These are phyloP conservation scores for Lactarius pseudohatsudake DNA, from an alignment of 768 basidiomycete genomes.

Conservation along the genomic window DNA sequence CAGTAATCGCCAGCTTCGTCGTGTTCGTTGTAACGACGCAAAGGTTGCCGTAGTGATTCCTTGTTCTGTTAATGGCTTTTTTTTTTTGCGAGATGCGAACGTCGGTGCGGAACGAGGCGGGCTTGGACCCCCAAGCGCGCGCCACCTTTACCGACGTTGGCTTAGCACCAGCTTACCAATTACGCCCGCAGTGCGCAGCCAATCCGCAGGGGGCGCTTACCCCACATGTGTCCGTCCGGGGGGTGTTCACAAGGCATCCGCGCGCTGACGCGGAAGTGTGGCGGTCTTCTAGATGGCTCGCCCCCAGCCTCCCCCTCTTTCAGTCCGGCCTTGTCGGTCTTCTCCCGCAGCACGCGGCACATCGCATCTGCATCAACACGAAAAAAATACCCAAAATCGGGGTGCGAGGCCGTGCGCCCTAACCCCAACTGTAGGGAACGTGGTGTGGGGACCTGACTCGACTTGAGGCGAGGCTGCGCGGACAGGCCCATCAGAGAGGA, in stretches of 20 bases:
- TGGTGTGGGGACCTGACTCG: constrained; percentile 12
- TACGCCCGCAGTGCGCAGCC: not conserved
- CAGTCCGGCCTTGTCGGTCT: constrained; percentile 18
- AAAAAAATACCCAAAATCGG: constrained; percentile 4
- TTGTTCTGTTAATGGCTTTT: not conserved
- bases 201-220: not conserved
- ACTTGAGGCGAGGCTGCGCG: constrained; percentile 5
- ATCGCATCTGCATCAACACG: not conserved
- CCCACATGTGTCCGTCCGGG: not conserved
- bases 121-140: not conserved
- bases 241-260: not conserved
- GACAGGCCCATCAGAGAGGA: not conserved
- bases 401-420: constrained; percentile 1
- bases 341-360: constrained; percentile 10
- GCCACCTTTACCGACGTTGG: not conserved
- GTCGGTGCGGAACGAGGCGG: not conserved
- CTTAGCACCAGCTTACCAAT: not conserved
- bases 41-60: not conserved
- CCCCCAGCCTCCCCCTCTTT: not conserved
- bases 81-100: too few relatives aligned
- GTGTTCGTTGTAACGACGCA: not conserved
- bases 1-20: not conserved
- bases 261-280: not conserved
- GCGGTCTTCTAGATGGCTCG: not conserved
- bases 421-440: constrained; percentile 15